Conservation (phyloP, 2,329 filamentous ascomycete genomes). For the Ophiostoma sp. region DNA sequence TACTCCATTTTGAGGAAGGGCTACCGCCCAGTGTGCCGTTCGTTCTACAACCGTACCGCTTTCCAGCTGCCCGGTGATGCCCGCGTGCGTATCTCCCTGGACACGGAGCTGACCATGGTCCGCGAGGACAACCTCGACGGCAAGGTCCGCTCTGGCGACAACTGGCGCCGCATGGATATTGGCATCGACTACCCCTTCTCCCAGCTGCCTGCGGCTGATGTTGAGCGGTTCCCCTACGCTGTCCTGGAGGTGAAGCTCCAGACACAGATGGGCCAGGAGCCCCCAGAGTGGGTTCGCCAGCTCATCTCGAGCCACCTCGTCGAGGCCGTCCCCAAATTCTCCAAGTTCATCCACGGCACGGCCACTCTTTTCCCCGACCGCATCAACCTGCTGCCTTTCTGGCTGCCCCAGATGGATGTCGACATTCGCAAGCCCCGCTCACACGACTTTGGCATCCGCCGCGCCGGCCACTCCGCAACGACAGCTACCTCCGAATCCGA, state of each 20-base stretch:
- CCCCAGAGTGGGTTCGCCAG: conserved; percentile 93
- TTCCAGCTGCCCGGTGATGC: conserved; percentile 97
- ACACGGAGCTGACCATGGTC: conserved; percentile 91
- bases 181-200: conserved; percentile 93
- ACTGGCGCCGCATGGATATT: conserved; percentile 97
- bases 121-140: conserved; percentile 94
- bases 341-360: conserved; percentile 96
- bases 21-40: conserved; percentile 82
- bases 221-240: conserved; percentile 91
- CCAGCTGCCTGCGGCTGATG: conserved; percentile 76
- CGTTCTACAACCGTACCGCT: conserved; percentile 96
- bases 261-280: conserved; percentile 89
- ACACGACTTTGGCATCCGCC: conserved; percentile 84
- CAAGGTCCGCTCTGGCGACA: conserved; percentile 66
- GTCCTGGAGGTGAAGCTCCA: conserved; percentile 96
- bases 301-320: conserved; percentile 90
- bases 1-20: conserved; percentile 85
- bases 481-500: conserved; percentile 74
- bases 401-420: conserved; percentile 97
- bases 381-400: conserved; percentile 89
- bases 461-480: conserved; percentile 67
- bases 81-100: conserved; percentile 89
- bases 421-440: conserved; percentile 91
- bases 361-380: conserved; percentile 79
- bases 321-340: conserved; percentile 98